Evolutionary conservation across 768 basidiomycete genomes (phyloP), one percentile per base, ranked within the genome.

Genomic region (Stropharia rugosoannulata): DNA sequence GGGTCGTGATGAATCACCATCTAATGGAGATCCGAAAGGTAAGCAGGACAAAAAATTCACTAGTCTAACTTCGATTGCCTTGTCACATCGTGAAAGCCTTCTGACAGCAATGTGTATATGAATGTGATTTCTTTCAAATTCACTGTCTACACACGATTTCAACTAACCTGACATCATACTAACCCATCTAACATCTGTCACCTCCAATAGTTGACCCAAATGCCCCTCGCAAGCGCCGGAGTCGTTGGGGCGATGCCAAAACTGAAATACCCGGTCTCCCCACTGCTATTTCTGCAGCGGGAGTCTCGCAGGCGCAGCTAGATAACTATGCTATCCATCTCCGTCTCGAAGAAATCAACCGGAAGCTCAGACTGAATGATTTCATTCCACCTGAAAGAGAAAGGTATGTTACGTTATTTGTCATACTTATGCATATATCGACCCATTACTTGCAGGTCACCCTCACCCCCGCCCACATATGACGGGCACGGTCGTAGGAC

Each of bases 241-340:
- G 95, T 66, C 90, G 97, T 55, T 99, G 95, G 95, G 97, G 97
- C 62, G 96, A 97, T 64, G 90, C 85, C 57, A 92, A 92, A 71
- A 84, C 88, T 49, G 90, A 95, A 62, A 89, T 95, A 48, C 92
- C 95, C 53, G 95, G 94, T 54, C 73, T 98, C 51, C 97, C 97
- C 5, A 96, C 95, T 42, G 94, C 95, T 44, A 95, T 99, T 61
- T 89, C 87, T 61, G 89, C 91, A 42, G 87, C 90, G 44, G 95
- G 96, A 58, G 94, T 99, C 50, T 94, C 95, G 19, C 93, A 95
- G 68, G 87, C 89, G 50, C 95, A 98, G 71, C 87, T 99, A 51
- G 96, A 98, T 74, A 95, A 94, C 67, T 99, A 99, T 72, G 96
- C 97, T 35, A 93, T 95, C 52, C 94, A 97, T 67, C 80, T 98